phyloP scores from a whole-genome alignment of 371 early-diverging fungal species.

The Paraphysoderma sedebokerense region DNA sequence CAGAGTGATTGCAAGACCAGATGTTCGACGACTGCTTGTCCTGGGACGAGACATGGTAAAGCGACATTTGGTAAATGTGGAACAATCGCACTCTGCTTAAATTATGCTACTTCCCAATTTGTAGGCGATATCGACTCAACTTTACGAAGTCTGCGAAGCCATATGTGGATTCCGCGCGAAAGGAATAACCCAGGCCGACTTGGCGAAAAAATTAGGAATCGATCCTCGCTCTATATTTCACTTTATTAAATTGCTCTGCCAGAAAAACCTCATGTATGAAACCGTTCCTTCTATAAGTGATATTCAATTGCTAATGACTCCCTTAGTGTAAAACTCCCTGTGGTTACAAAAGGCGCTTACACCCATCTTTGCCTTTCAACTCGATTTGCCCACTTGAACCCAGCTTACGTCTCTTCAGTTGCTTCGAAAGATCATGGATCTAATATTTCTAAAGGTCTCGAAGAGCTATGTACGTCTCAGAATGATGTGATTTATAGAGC shows the following conservation, averaged over 20 bases:
- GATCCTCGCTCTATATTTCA: conserved; percentile 46
- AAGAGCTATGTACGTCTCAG: background rate
- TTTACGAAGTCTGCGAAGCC: conserved; percentile 10
- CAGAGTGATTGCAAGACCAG: background rate
- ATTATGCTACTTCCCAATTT: background rate
- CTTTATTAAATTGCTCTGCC: conserved; percentile 27
- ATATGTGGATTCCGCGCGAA: conserved; percentile 21
- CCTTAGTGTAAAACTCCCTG: conserved; percentile 14
- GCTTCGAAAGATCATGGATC: background rate
- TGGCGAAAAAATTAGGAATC: conserved; percentile 20
- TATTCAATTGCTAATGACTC: background rate
- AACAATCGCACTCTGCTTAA: background rate
- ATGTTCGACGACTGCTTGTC: background rate
- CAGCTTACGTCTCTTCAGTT: conserved; percentile 2
- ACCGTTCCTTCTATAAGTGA: conserved; percentile 12
- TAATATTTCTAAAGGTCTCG: background rate
- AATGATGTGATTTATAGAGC: background rate
- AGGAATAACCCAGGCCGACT: conserved; percentile 34
- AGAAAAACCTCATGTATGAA: conserved; percentile 21
- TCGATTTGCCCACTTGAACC: conserved; percentile 9
- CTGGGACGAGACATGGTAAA: background rate
- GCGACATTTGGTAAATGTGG: background rate
- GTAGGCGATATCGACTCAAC: background rate
- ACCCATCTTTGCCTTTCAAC: conserved; percentile 16
- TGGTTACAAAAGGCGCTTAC: conserved; percentile 10